These are phyloP conservation scores for Rhododendron molle DNA, from an alignment of 148 eudicot genomes.

Conservation along the genomic window DNA sequence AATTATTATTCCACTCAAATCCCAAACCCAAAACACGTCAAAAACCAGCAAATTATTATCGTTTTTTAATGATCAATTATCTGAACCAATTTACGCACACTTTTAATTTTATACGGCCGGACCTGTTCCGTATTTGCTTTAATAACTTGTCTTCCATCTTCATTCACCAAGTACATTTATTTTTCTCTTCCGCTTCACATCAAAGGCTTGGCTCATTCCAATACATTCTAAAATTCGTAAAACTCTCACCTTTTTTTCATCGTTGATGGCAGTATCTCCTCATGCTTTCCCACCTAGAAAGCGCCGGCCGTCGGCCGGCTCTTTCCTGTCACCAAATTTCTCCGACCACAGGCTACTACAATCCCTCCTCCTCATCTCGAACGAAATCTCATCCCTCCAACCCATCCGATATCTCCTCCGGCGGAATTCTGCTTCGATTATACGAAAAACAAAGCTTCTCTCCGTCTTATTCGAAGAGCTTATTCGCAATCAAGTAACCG, in stretches of 20 bases:
- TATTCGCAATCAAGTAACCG: constrained; percentile 10
- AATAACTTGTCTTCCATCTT: not conserved
- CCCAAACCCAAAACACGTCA: not conserved
- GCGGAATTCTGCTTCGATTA: constrained; percentile 36
- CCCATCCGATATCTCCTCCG: constrained; percentile 36
- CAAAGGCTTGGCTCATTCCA: not conserved
- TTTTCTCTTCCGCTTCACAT: not conserved
- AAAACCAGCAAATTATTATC: not conserved
- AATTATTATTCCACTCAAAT: not conserved
- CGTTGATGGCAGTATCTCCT: constrained; percentile 56
- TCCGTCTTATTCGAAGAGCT: constrained; percentile 56
- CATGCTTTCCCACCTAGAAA: constrained; percentile 49
- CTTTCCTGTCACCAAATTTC: constrained; percentile 47
- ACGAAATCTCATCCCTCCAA: constrained; percentile 38
- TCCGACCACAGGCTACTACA: constrained; percentile 36
- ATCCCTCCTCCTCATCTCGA: constrained; percentile 39
- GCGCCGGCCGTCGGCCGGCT: constrained; percentile 38
- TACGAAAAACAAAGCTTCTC: constrained; percentile 46
- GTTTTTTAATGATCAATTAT: too few species aligned
- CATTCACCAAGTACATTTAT: not conserved
- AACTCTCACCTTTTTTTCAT: not conserved
- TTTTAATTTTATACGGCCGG: too few species aligned
- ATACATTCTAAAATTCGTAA: not conserved
- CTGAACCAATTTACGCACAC: too few species aligned
- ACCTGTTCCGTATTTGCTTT: not conserved